Evolutionary conservation across 768 basidiomycete species (phyloP), one percentile per base, ranked within the genome.

Genomic region (Cyathus striatus): DNA sequence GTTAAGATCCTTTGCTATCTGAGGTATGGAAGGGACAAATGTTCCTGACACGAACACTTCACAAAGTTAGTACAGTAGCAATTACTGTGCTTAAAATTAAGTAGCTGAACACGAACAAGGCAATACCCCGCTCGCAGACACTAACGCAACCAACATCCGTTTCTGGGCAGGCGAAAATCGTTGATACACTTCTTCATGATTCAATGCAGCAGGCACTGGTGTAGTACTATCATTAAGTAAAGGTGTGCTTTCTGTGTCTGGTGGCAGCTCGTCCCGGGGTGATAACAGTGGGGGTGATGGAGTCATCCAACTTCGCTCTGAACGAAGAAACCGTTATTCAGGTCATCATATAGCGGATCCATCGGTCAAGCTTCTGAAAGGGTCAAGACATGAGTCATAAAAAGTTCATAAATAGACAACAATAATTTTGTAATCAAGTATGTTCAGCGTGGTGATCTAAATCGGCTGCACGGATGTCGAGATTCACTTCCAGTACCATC

Each of bases 11-110:
- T 52, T 52, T 9, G 83, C 75, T 32, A 87, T 76, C 37, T 80
- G 68, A 0, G 84, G 81, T 40, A 86, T 79, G 1, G 77, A 76
- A 0, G 83, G 83, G 3, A 82, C 65, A 56, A 86, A 83, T 3
- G 73, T 74, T 0, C 73, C 78, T 1, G 73, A 61, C 0, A 81
- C 75, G 46, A 87, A 76, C 35, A 79, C 83, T 86, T 48, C 3
- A 17, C 14, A 37, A n/a, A n/a, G 20, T 30, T 7, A 50, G 4
- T 72, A 70, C 0, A 75, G 77, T 2, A 78, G 61, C 53, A 79
- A 75, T 6, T 64, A 70, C 2, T 66, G 69, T 5, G 65, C 25
- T 1, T 76, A 69, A 45, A 79, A 68, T 44, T 73, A 76, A 79
- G 23, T 10, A 14, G 23, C 36, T 33, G 10, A 37, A 7, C 6